These are phyloP conservation scores for Chrysophaeum taylorii DNA, from an alignment of 352 stramenopile genomes.

Conservation along the genomic window DNA sequence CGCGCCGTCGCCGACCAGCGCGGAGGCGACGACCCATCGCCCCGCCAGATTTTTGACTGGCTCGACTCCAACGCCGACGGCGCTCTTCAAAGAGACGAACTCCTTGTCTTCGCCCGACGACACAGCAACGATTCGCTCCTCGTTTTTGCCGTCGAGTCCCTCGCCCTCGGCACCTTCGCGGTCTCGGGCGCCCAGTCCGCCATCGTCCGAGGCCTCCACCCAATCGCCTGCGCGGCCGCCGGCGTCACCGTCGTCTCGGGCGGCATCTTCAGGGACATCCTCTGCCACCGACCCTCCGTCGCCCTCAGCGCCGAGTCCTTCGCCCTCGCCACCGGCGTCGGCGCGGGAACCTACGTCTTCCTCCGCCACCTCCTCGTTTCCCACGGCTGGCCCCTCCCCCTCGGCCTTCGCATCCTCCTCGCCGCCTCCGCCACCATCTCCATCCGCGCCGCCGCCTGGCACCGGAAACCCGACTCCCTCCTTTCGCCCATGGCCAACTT, in stretches of 20 bases:
- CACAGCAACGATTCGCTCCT: no score
- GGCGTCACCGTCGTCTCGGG: conserved; percentile 26
- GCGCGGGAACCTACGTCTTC: conserved; percentile 10
- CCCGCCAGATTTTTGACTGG: no score
- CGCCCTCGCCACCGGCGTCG: conserved; percentile 15
- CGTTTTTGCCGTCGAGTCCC: conserved; percentile 24
- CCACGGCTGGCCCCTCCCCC: no score
- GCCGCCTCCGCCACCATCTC: no score
- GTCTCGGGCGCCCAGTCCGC: conserved; percentile 17
- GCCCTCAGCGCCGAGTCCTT: conserved; percentile 14
- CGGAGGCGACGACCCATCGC: neutral
- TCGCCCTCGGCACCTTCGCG: conserved; percentile 16
- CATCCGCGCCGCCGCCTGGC: no score
- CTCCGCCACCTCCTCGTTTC: conserved; percentile 7
- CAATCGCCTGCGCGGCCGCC: conserved; percentile 12
- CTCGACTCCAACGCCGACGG: neutral
- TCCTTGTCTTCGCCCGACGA: no score
- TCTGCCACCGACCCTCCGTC: conserved; percentile 18
- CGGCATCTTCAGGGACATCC: conserved; percentile 25
- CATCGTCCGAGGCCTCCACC: conserved; percentile 19
- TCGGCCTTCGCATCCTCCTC: no score
- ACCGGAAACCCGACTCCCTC: no score
- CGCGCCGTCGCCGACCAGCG: no score
- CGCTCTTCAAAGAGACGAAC: no score
- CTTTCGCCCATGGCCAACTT: no score